Percentiles rank a stretch among this genome's conserved stretches.
Conservation (phyloP, 148 eudicot species). For the Vaccinium darrowii region DNA sequence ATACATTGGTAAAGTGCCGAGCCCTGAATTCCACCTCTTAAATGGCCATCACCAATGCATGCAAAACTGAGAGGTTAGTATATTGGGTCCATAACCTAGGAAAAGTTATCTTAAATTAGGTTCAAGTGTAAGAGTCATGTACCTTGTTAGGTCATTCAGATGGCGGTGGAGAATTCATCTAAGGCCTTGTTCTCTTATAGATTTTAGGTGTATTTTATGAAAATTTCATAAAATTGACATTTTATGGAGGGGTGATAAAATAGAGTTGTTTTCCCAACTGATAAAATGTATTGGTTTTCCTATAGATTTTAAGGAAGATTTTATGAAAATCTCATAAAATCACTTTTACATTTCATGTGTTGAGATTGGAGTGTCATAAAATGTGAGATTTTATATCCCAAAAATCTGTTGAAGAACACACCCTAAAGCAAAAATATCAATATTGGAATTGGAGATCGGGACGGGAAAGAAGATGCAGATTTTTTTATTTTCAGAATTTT, state of each 20-base stretch:
- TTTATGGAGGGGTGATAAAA: no score
- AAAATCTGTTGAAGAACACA: no score
- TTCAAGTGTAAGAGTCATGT: background rate
- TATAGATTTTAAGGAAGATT: no score
- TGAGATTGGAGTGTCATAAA: no score
- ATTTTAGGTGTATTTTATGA: no score
- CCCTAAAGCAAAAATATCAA: background rate
- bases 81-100: background rate
- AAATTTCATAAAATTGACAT: no score
- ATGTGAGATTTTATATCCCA: no score
- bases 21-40: background rate
- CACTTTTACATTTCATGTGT: no score
- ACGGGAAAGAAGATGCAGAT: background rate
- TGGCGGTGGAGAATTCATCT: background rate
- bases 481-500: background rate
- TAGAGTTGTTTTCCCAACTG: no score
- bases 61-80: background rate
- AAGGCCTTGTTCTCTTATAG: no score
- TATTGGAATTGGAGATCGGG: background rate
- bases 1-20: background rate
- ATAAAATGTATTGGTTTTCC: no score
- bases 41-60: background rate
- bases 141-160: background rate
- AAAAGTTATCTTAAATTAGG: background rate
- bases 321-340: no score